These are phyloP conservation scores for Stropharia rugosoannulata DNA, from an alignment of 768 basidiomycete species.

Conservation along the genomic window DNA sequence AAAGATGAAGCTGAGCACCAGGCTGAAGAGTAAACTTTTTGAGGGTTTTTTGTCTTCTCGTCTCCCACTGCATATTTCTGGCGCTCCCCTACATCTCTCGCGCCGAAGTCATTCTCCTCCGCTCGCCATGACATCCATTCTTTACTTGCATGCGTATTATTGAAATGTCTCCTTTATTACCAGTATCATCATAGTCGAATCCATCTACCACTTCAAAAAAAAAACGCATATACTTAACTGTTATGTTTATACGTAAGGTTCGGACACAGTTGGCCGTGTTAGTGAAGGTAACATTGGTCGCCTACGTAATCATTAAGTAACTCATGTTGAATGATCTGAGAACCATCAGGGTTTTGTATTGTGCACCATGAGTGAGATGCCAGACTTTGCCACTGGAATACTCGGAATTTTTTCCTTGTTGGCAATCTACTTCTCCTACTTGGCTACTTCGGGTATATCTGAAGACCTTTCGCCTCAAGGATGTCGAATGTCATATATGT, in stretches of 20 bases:
- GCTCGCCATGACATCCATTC: background rate
- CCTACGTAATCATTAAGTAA: background rate
- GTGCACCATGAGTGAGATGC: conserved; percentile 25
- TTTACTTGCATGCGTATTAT: conserved; percentile 16
- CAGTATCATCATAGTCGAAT: conserved; percentile 14
- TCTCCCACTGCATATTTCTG: conserved; percentile 9
- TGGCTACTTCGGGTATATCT: conserved; percentile 42
- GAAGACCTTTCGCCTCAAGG: conserved; percentile 76
- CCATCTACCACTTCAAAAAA: conserved; percentile 10
- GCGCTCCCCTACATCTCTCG: conserved; percentile 8
- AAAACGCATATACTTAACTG: conserved; percentile 4
- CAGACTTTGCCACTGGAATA: conserved; percentile 24
- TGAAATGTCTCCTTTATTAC: conserved; percentile 12
- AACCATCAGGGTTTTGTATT: background rate
- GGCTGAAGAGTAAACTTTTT: conserved; percentile 59
- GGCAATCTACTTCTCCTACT: conserved; percentile 37
- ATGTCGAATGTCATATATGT: conserved; percentile 98
- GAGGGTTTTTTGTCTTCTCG: conserved; percentile 12
- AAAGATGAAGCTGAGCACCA: conserved; percentile 71
- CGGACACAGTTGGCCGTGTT: background rate
- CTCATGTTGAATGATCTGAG: background rate
- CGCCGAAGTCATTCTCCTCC: conserved; percentile 1
- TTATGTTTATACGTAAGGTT: background rate
- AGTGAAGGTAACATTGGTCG: background rate
- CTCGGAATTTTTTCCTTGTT: conserved; percentile 36